Conservation (phyloP, 2,329 filamentous ascomycete species). For the Trichoderma semiorbis region DNA sequence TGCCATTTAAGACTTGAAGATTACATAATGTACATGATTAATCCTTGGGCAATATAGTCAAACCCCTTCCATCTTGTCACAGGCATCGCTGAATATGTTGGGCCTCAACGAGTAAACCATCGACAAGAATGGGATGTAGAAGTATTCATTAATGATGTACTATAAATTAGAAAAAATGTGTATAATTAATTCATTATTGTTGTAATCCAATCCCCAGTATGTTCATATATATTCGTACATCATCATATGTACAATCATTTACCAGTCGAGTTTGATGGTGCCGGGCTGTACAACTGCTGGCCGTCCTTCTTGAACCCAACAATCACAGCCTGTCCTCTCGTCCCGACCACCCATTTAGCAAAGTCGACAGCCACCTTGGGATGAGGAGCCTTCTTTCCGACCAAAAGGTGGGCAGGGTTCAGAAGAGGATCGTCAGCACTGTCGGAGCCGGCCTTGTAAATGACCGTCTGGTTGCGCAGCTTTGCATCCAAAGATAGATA, state of each 20-base stretch:
- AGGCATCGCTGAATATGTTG: neutral
- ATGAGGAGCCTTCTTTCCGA: constrained; percentile 36
- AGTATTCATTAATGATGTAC: neutral
- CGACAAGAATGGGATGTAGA: neutral
- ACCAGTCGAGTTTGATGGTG: constrained; percentile 21
- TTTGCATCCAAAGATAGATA: constrained; percentile 37
- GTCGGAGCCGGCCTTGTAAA: constrained; percentile 38
- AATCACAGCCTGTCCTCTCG: constrained; percentile 37
- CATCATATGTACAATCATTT: neutral
- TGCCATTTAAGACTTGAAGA: accelerated
- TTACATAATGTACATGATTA: accelerated
- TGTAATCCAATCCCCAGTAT: neutral
- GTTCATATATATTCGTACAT: neutral
- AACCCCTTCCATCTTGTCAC: accelerated
- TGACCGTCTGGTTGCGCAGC: constrained; percentile 32
- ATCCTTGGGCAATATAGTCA: accelerated
- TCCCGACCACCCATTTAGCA: constrained; percentile 37
- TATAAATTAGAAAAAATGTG: neutral
- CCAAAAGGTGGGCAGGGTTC: constrained; percentile 41
- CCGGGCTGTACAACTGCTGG: constrained; percentile 36
- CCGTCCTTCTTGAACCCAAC: constrained; percentile 37
- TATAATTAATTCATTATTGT: neutral
- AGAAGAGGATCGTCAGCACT: constrained; percentile 37
- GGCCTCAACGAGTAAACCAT: accelerated
- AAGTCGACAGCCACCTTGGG: constrained; percentile 34